Evolutionary conservation across 345 rosid species (phyloP), one percentile per base, ranked within the genome.

Genomic region (Streptanthus diversifolius): DNA sequence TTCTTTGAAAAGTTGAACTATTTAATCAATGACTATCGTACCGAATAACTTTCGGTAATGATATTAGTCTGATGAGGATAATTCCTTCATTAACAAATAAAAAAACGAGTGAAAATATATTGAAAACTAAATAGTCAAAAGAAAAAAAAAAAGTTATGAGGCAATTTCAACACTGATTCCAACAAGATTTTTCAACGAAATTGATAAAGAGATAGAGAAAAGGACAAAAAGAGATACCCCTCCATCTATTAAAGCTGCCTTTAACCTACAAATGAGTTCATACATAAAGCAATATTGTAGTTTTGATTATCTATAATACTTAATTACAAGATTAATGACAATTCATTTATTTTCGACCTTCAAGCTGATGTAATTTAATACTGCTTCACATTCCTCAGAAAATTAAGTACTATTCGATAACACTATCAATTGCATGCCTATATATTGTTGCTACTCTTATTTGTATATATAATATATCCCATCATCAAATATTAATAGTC

Each of bases 131-230:
- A 41, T 44, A 64, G 77, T 64, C 48, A 63, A 64, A 72, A 72
- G 69, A 12, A 33, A 14, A 15, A 12, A 32, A 17, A 22, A 25
- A 29, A 66, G n/a, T 32, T 11, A 30, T 8, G 39, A 51, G 32
- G 7, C 47, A 40, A 43, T 60, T 67, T 75, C 22, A 33, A 75
- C 69, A 61, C 69, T 75, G 64, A 52, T 41, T 75, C 39, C 58
- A 43, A 61, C 69, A 68, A 60, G 30, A 52, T 5, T 32, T 57
- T 68, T 52, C 74, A 75, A 61, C 68, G 64, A 53, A 68, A 52
- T 18, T 68, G 45, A 62, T 75, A 52, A 61, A 67, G 47, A 67
- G 55, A 45, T 5, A 13, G 4, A 24, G 40, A 8, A 65, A 56
- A 65, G 11, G 40, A 1, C n/a, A 40, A 29, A 48, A 66, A 58